A percentile compares a stretch with the other conserved stretches of the same genome.
Evolutionary conservation across 805 yeast species (phyloP).

Genomic region (Cyberlindnera lachancei): DNA sequence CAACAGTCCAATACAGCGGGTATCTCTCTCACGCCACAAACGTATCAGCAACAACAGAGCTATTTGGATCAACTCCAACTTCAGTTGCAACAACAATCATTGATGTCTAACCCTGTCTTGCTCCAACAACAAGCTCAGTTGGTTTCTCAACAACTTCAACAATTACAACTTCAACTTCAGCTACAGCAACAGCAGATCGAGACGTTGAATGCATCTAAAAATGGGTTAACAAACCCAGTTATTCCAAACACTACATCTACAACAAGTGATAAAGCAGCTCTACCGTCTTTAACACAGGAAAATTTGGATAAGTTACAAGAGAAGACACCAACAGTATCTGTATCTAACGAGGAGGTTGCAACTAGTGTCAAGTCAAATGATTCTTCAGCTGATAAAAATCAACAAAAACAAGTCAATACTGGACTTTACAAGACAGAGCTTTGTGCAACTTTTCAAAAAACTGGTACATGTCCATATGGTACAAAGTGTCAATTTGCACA

Average conservation of each 20-base stretch:
- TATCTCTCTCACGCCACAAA: conserved; percentile 2
- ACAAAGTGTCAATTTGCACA: conserved; percentile 93
- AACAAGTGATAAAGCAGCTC: conserved; percentile 8
- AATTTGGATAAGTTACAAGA: conserved; percentile 14
- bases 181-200: conserved; percentile 24
- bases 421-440: conserved; percentile 85
- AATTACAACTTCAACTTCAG: conserved; percentile 21
- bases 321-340: neutral
- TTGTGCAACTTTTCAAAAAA: conserved; percentile 68
- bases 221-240: too few relatives aligned
- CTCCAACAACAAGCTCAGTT: conserved; percentile 20
- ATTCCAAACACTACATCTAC: too few relatives aligned
- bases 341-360: too few relatives aligned
- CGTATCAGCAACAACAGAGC: conserved; percentile 9
- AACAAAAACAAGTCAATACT: conserved; percentile 31
- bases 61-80: conserved; percentile 9
- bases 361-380: conserved; percentile 5
- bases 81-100: conserved; percentile 15
- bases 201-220: conserved; percentile 17
- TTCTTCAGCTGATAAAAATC: neutral
- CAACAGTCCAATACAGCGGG: neutral
- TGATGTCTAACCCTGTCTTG: conserved; percentile 15
- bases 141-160: conserved; percentile 21
- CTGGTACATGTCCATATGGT: conserved; percentile 79
- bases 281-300: conserved; percentile 19